These are phyloP conservation scores for Trichoderma koningiopsis DNA, from an alignment of 2,329 filamentous ascomycete species.

Conservation along the genomic window DNA sequence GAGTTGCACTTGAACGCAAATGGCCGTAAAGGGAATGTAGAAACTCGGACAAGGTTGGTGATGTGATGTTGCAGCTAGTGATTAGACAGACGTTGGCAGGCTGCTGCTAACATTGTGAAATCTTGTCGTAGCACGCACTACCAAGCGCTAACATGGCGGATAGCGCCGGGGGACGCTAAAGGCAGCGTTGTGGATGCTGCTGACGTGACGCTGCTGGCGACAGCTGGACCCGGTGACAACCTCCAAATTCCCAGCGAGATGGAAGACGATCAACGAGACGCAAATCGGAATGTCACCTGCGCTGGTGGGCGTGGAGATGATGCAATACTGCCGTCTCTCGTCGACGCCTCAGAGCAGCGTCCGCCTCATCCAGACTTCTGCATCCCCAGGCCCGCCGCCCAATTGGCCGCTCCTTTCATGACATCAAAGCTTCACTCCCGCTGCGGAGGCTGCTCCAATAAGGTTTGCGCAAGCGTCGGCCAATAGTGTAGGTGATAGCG, in stretches of 20 bases:
- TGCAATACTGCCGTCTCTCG: neutral
- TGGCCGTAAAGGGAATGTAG: neutral
- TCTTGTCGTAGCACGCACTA: neutral
- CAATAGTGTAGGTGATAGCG: neutral
- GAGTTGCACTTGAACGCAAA: neutral
- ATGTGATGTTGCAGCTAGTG: neutral
- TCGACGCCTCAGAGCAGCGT: neutral
- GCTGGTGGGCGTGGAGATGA: neutral
- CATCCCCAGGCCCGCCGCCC: neutral
- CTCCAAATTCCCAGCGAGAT: neutral
- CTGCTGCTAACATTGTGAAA: neutral
- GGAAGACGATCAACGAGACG: neutral
- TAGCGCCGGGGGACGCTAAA: constrained; percentile 12
- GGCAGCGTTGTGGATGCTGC: constrained; percentile 17
- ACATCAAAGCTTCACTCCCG: constrained; percentile 22
- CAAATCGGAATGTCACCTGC: neutral
- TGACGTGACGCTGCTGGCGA: constrained; percentile 18
- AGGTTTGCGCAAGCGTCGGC: constrained; percentile 16
- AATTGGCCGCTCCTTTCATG: constrained; percentile 13
- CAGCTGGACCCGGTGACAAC: neutral
- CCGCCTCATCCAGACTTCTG: neutral
- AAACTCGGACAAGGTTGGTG: neutral
- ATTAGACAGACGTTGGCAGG: neutral
- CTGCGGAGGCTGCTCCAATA: constrained; percentile 4
- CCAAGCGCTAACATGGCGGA: neutral